Conservation (phyloP, 192 early-diverging fungal genomes). For the Podila epigama region DNA sequence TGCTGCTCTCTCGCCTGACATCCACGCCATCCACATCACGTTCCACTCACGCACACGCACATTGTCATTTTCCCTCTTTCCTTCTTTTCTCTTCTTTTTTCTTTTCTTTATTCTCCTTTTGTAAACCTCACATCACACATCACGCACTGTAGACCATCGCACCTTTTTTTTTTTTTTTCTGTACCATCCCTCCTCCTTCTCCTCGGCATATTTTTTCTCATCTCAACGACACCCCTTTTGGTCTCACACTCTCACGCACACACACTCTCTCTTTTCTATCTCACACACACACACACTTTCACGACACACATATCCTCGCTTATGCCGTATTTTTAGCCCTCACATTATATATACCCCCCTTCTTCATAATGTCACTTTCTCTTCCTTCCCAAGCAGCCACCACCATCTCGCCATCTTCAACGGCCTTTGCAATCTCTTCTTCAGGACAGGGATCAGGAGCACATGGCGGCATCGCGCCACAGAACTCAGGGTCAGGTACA, state of each 20-base stretch:
- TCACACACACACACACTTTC: background rate
- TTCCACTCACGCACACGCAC: background rate
- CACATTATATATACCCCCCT: conserved; percentile 1
- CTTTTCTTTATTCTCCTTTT: too few relatives aligned
- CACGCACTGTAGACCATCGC: too few relatives aligned
- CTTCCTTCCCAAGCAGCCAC: background rate
- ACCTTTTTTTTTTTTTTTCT: too few relatives aligned
- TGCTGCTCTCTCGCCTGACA: background rate
- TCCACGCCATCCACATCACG: background rate
- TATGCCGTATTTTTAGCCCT: background rate
- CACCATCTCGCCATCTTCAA: too few relatives aligned
- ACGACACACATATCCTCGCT: background rate
- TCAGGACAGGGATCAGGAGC: background rate
- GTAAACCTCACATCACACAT: too few relatives aligned
- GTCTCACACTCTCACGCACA: background rate
- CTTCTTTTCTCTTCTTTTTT: too few relatives aligned
- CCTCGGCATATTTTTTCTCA: too few relatives aligned
- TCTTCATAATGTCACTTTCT: background rate
- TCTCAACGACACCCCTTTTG: too few relatives aligned
- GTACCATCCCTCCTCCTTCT: too few relatives aligned
- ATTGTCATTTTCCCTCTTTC: too few relatives aligned
- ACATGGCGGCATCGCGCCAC: background rate
- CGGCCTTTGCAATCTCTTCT: too few relatives aligned
- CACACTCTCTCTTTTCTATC: background rate
- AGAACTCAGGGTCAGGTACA: background rate